Evolutionary conservation across 768 basidiomycete genomes (phyloP), one percentile per base, ranked within the genome.

Genomic region (Termitomyces sp.): DNA sequence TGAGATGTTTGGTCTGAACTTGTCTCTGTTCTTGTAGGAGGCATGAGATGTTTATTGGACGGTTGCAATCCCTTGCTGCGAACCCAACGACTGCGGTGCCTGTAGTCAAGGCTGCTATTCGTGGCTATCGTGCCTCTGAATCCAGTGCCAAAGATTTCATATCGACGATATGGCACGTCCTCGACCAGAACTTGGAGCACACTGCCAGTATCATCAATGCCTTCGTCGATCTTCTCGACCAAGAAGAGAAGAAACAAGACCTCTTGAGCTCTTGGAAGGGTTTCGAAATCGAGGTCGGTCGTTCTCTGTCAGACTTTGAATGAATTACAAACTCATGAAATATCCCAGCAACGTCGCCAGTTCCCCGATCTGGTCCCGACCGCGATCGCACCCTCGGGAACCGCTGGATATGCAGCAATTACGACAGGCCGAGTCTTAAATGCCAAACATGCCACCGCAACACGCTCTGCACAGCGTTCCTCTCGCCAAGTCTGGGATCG

Each of bases 61-160:
- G 91, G 16, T 74, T 98, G 54, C 79, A 81, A 54, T 69, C 74
- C 0, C 63, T 89, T 21, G 80, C 86, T 0, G 69, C 80, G 4
- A 85, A 89, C 56, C 80, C 87, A 0, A 71, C 72, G 6, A 80
- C 73, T 8, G 87, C 87, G 0, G 70, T 82, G 2, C 74, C 85
- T 14, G 86, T 83, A 0, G 80, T 89, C 27, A 86, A 84, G 64
- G 82, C 90, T 14, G 87, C 92, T 27, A 82, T 92, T 34, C 86
- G 92, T 10, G 84, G 89, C 29, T 99, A 89, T 72, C 81, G 83
- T 25, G 69, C 79, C 2, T 85, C 85, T 41, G 95, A 99, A 68
- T 83, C 85, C 9, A 84, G 82, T 40, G 90, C 94, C 2, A 79
- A 85, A 4, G 96, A 96, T 69, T 77, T 98, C 60, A 87, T 98